Percentiles rank a stretch among this genome's conserved stretches.
These are phyloP conservation scores for Thermomyces lanuginosus DNA, from an alignment of 2,329 filamentous ascomycete genomes.

Conservation along the genomic window DNA sequence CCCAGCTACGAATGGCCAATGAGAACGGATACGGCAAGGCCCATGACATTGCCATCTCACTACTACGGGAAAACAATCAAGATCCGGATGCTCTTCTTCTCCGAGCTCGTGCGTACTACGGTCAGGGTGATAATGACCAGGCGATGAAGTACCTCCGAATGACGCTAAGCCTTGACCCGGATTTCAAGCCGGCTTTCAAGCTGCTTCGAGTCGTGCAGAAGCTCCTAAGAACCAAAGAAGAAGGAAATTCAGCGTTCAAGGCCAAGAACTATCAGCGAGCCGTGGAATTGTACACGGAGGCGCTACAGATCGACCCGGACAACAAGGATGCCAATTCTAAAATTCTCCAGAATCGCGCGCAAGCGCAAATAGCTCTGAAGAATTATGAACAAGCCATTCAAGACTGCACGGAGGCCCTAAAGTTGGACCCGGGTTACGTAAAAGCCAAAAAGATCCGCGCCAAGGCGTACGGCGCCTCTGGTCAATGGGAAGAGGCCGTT, in stretches of 20 bases:
- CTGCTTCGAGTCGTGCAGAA: constrained; percentile 82
- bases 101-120: constrained; percentile 72
- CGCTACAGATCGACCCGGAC: constrained; percentile 65
- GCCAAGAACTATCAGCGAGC: constrained; percentile 62
- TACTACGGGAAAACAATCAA: constrained; percentile 72
- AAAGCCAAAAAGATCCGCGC: constrained; percentile 92
- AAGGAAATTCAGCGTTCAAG: constrained; percentile 86
- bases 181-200: constrained; percentile 76
- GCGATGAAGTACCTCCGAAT: constrained; percentile 83
- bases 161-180: constrained; percentile 77
- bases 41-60: constrained; percentile 75
- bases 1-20: constrained; percentile 82
- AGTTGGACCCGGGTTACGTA: constrained; percentile 65
- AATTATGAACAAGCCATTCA: constrained; percentile 64
- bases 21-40: constrained; percentile 79
- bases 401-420: constrained; percentile 72
- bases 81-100: constrained; percentile 90
- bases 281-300: constrained; percentile 67
- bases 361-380: constrained; percentile 66
- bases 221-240: constrained; percentile 81
- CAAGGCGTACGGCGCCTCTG: constrained; percentile 69
- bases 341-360: constrained; percentile 80
- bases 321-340: constrained; percentile 93
- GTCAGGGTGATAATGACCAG: constrained; percentile 87
- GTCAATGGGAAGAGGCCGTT: constrained; percentile 82